Percentiles rank a stretch among this genome's conserved stretches.
These are phyloP conservation scores for Suillus paluster DNA, from an alignment of 768 basidiomycete genomes.

Conservation along the genomic window DNA sequence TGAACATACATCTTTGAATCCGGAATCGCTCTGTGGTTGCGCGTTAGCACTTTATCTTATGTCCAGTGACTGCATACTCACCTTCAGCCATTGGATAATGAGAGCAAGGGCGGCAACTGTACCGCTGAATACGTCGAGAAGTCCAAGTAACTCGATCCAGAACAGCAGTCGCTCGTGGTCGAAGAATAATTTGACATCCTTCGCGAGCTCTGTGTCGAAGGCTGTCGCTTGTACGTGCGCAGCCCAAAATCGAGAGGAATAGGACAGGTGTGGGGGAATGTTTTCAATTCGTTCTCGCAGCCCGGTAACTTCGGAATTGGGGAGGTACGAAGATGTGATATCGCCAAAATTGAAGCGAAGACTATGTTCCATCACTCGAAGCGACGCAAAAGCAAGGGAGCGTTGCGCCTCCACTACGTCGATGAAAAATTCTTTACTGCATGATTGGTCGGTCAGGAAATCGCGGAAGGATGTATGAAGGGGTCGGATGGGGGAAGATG, in stretches of 20 bases:
- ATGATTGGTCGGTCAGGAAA: conserved; percentile 19
- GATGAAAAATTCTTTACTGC: conserved; percentile 16
- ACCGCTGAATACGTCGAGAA: background rate
- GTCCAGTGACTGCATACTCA: no score
- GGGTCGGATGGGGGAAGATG: conserved; percentile 12
- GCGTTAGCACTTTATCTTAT: background rate
- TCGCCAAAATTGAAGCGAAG: conserved; percentile 42
- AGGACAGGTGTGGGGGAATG: conserved; percentile 11
- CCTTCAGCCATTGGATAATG: no score
- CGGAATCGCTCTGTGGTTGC: background rate
- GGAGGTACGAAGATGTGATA: conserved; percentile 32
- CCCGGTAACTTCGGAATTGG: conserved; percentile 27
- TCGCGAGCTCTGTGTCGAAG: background rate
- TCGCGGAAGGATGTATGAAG: conserved; percentile 34
- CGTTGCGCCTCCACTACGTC: conserved; percentile 17
- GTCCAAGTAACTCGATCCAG: conserved; percentile 2
- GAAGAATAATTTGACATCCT: conserved; percentile 6
- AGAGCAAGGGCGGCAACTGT: background rate
- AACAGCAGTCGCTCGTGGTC: conserved; percentile 9
- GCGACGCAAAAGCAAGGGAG: conserved; percentile 22
- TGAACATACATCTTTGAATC: conserved; percentile 4
- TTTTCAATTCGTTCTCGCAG: background rate
- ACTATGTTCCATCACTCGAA: conserved; percentile 31
- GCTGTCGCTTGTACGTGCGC: conserved; percentile 8
- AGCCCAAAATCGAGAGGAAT: conserved; percentile 17